Percentiles rank a stretch among this genome's conserved stretches.
Conservation (phyloP, 192 early-diverging fungal species). For the Podila epigama region DNA sequence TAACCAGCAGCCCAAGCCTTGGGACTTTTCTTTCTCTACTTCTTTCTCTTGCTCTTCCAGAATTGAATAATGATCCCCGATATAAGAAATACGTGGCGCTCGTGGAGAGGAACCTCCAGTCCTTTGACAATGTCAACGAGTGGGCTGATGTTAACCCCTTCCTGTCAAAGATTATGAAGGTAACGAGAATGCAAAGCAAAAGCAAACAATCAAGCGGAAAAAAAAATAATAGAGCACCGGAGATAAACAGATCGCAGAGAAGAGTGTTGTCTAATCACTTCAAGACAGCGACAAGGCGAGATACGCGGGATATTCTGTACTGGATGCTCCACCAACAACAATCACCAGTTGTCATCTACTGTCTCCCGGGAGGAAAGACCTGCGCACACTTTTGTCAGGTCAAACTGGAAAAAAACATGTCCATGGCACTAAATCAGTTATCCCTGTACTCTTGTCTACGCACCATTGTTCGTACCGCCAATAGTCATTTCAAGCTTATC, state of each 20-base stretch:
- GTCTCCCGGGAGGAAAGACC: too few relatives aligned
- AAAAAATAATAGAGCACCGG: neutral
- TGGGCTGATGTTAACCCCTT: constrained; percentile 97
- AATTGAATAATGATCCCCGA: constrained; percentile 71
- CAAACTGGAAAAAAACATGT: neutral
- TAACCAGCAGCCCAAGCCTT: too few relatives aligned
- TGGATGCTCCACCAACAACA: too few relatives aligned
- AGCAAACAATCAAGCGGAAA: neutral
- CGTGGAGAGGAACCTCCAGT: constrained; percentile 85
- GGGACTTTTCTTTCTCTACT: neutral
- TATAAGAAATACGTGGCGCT: constrained; percentile 84
- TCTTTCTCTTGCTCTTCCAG: neutral
- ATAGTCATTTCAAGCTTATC: constrained; percentile 81
- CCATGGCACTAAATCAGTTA: neutral
- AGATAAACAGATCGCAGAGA: too few relatives aligned
- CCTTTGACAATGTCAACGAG: constrained; percentile 93
- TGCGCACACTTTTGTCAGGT: neutral
- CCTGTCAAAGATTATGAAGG: constrained; percentile 81
- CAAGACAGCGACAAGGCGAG: too few relatives aligned
- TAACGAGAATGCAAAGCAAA: constrained; percentile 10
- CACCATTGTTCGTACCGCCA: neutral
- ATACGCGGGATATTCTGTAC: too few relatives aligned
- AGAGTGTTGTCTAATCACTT: too few relatives aligned
- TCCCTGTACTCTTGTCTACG: neutral
- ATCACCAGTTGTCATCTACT: too few relatives aligned